Percentiles rank a stretch among this genome's conserved stretches.
These are phyloP conservation scores for Musa acuminata DNA, from an alignment of 176 grass and related monocot species.

Conservation along the genomic window DNA sequence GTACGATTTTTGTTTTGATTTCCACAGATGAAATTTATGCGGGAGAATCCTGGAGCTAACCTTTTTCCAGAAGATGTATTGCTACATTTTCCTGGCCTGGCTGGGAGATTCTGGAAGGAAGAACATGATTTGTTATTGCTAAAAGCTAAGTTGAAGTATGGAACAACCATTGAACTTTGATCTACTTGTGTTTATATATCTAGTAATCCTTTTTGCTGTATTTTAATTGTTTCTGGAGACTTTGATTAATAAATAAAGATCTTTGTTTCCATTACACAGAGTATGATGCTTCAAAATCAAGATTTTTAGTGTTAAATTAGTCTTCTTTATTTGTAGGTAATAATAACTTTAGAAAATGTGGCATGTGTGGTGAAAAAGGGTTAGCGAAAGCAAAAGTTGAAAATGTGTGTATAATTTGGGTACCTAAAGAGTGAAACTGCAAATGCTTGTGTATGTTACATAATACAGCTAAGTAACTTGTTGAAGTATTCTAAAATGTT, in stretches of 20 bases:
- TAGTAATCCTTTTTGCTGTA: neutral
- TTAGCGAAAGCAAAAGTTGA: too few relatives aligned
- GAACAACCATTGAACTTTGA: slow-evolving; percentile 7
- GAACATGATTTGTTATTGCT: slow-evolving; percentile 70
- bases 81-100: slow-evolving; percentile 27
- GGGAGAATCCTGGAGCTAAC: slow-evolving; percentile 8
- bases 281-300: neutral
- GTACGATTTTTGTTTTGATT: neutral
- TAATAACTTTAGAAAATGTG: too few relatives aligned
- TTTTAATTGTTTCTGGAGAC: slow-evolving; percentile 16
- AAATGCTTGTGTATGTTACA: too few relatives aligned
- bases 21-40: slow-evolving; percentile 17
- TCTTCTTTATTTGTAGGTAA: neutral
- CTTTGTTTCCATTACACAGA: neutral
- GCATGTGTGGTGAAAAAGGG: too few relatives aligned
- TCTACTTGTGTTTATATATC: neutral
- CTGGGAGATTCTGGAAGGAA: slow-evolving; percentile 46
- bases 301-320: neutral
- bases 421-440: too few relatives aligned
- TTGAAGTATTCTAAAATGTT: too few relatives aligned
- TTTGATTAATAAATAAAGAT: neutral
- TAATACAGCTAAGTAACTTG: too few relatives aligned
- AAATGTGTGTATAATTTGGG: too few relatives aligned
- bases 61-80: slow-evolving; percentile 34
- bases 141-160: slow-evolving; percentile 68